These are phyloP conservation scores for Rhodomyrtus tomentosa DNA, from an alignment of 345 rosid genomes.

Conservation along the genomic window DNA sequence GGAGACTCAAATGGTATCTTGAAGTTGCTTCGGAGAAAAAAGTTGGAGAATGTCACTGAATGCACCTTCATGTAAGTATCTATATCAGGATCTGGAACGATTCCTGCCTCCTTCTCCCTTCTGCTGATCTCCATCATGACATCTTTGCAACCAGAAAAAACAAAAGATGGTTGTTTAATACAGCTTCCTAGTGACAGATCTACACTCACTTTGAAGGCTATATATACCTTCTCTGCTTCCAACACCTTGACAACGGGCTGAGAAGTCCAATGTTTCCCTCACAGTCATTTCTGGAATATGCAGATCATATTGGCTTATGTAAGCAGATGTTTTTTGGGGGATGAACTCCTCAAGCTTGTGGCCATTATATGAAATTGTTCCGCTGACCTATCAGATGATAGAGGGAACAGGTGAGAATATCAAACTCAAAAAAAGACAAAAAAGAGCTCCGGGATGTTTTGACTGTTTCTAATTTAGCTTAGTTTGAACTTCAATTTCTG, in stretches of 20 bases:
- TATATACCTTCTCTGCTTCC: slow-evolving; percentile 24
- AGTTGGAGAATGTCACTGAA: background rate
- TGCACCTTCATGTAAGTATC: slow-evolving; percentile 39
- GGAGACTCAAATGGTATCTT: too few relatives aligned
- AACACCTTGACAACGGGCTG: slow-evolving; percentile 13
- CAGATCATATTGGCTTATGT: slow-evolving; percentile 11
- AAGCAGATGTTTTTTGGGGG: slow-evolving; percentile 10
- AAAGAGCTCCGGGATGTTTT: background rate
- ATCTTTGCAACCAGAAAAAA: slow-evolving; percentile 2
- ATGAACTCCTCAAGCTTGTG: slow-evolving; percentile 4
- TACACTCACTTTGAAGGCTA: background rate
- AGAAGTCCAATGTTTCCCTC: slow-evolving; percentile 12
- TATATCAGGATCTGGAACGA: slow-evolving; percentile 29
- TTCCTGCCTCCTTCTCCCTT: slow-evolving; percentile 33
- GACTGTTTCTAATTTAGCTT: background rate
- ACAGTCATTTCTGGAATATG: slow-evolving; percentile 18
- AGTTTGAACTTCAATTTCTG: background rate
- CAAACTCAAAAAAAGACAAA: background rate
- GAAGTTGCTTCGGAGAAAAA: background rate
- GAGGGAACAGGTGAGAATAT: background rate
- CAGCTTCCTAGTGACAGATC: background rate
- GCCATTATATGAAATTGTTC: slow-evolving; percentile 13
- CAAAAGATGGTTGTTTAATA: background rate
- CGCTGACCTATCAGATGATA: slow-evolving; percentile 16
- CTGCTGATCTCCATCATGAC: slow-evolving; percentile 27